Conservation (phyloP, 768 basidiomycete species). For the Trametes elegans region DNA sequence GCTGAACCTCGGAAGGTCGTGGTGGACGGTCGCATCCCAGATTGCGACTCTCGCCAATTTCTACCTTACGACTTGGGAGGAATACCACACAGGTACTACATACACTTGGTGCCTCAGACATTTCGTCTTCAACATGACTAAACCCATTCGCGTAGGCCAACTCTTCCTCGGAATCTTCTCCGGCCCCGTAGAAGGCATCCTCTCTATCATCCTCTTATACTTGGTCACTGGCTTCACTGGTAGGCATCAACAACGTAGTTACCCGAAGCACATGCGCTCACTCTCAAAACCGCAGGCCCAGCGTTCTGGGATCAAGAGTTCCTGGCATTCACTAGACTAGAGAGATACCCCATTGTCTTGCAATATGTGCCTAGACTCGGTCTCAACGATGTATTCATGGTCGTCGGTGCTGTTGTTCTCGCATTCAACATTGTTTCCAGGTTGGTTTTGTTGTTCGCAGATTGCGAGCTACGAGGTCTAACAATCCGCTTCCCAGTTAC, state of each 20-base stretch:
- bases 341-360: slow-evolving; percentile 47
- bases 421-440: slow-evolving; percentile 78
- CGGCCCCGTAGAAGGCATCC: slow-evolving; percentile 94
- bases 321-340: slow-evolving; percentile 55
- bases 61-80: slow-evolving; percentile 75
- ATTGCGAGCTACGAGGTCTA: no score
- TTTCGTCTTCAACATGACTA: not conserved
- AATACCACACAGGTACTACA: slow-evolving; percentile 80
- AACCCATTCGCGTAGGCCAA: slow-evolving; percentile 48
- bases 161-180: slow-evolving; percentile 92
- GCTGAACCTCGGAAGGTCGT: slow-evolving; percentile 87
- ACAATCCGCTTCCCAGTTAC: slow-evolving; percentile 55
- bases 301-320: slow-evolving; percentile 77
- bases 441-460: slow-evolving; percentile 34
- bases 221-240: slow-evolving; percentile 76
- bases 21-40: slow-evolving; percentile 96
- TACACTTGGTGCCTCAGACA: not conserved
- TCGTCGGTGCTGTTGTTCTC: slow-evolving; percentile 67
- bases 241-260: slow-evolving; percentile 21
- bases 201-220: slow-evolving; percentile 80
- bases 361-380: slow-evolving; percentile 60
- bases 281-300: slow-evolving; percentile 49
- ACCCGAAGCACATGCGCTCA: not conserved
- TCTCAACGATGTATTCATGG: slow-evolving; percentile 87
- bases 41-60: slow-evolving; percentile 66